Evolutionary conservation across 1,139 yeast genomes (phyloP).

Genomic region (Yamadazyma jaroonii): DNA sequence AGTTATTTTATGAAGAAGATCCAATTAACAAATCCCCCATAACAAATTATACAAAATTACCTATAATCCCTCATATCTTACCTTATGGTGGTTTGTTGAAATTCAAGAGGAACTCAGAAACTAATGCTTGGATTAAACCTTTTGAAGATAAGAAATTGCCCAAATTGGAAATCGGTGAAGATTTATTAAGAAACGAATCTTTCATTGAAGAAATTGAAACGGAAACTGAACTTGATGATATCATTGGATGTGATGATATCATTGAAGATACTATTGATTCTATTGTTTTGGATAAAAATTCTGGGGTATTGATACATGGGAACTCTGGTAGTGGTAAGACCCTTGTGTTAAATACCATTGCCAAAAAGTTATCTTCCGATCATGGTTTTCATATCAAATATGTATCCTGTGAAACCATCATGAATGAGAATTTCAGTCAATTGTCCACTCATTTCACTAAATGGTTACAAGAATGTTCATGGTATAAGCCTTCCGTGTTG

Average conservation of each 20-base stretch:
- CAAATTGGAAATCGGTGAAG: slow-evolving; percentile 52
- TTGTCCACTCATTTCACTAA: slow-evolving; percentile 45
- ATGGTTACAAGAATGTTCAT: slow-evolving; percentile 60
- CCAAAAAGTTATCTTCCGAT: slow-evolving; percentile 28
- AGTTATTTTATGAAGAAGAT: slow-evolving; percentile 14
- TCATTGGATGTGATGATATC: slow-evolving; percentile 59
- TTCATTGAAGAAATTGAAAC: slow-evolving; percentile 28
- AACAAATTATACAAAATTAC: slow-evolving; percentile 49
- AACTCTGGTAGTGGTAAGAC: slow-evolving; percentile 82
- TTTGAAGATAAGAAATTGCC: slow-evolving; percentile 24
- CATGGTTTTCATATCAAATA: slow-evolving; percentile 43
- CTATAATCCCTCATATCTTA: slow-evolving; percentile 44
- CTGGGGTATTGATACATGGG: slow-evolving; percentile 66
- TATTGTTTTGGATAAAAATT: slow-evolving; percentile 43
- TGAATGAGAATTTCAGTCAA: slow-evolving; percentile 53
- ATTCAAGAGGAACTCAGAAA: slow-evolving; percentile 45
- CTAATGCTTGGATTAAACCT: slow-evolving; percentile 45
- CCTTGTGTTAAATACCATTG: slow-evolving; percentile 44
- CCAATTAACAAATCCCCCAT: slow-evolving; percentile 28
- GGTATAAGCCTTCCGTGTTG: slow-evolving; percentile 78
- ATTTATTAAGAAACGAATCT: slow-evolving; percentile 50
- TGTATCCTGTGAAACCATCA: slow-evolving; percentile 52
- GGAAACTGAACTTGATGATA: slow-evolving; percentile 17
- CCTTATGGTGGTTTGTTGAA: slow-evolving; percentile 65
- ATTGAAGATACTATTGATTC: slow-evolving; percentile 42